Base-by-base conservation (phyloP, 2,329 filamentous ascomycete genomes). In the Paramyrothecium roridum region DNA sequence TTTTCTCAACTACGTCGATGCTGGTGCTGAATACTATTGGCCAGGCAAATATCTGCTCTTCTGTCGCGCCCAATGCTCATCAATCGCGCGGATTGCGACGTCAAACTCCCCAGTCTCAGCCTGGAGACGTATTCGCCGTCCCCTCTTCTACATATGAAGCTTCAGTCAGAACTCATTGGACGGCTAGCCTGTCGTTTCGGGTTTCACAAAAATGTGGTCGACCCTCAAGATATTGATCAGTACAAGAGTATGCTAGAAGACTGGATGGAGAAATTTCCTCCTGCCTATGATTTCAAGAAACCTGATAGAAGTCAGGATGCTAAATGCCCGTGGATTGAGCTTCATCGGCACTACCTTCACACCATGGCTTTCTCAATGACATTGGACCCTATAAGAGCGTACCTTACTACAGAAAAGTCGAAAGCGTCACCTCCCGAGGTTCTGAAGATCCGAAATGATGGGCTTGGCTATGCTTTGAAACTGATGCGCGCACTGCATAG, bases 281-380 rank as follows among this genome's bases (percentile, higher is more conserved):
- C 70, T 0, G 65, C 74, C 0, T 78, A 77, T 53, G 62, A 66
- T 13, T 55, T 78, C 4, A 59, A 66, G 2, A 59, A 73, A 21
- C 70, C 78, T 0, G 77, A 82, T 56, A 72, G 62, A 1, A 69
- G 68, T 1, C 66, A 73, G 46, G 79, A 82, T 55, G 58, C 61
- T 4, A 58, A 65, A 3, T 67, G 75, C 55, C 69, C 70, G 1
- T 80, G 78, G 64, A 72, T 80, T 19, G 64, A 73, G 2, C 67
- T 77, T 33, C 79, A 82, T 52, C 74, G 80, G 8, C 68, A 70
- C 48, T 73, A 78, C 54, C 59, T 82, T 3, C 74, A 78, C 50
- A 74, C 70, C 17, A 73, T 77, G 56, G 69, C 73, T 11, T 74
- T 76, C 50, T 72, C 78, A 54, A 76, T 77, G 56, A 71, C 76